Conservation (phyloP, 306 rosid genomes). For the Senna tora region DNA sequence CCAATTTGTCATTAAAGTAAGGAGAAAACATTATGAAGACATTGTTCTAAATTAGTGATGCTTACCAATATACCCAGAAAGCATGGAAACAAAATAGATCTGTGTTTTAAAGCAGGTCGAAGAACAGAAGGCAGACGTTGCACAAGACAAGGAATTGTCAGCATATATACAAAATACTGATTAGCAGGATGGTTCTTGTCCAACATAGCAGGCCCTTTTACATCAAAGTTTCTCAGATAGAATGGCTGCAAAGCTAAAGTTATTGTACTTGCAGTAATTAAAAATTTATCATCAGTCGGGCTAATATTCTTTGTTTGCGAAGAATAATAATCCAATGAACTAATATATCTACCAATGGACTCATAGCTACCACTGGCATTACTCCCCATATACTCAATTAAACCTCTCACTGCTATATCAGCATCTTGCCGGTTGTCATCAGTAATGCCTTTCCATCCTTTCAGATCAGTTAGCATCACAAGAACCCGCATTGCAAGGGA, state of each 20-base stretch:
- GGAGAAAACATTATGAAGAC: slow-evolving; percentile 17
- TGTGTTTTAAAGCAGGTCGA: slow-evolving; percentile 87
- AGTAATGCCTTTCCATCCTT: slow-evolving; percentile 75
- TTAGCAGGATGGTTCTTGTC: slow-evolving; percentile 62
- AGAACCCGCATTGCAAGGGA: slow-evolving; percentile 80
- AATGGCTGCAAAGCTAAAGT: slow-evolving; percentile 88
- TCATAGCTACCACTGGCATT: slow-evolving; percentile 67
- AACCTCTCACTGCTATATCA: slow-evolving; percentile 63
- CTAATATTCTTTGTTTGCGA: slow-evolving; percentile 36
- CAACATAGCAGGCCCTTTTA: slow-evolving; percentile 42
- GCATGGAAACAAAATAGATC: slow-evolving; percentile 76
- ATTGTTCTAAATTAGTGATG: slow-evolving; percentile 44
- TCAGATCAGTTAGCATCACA: slow-evolving; percentile 77
- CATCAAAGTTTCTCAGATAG: slow-evolving; percentile 51
- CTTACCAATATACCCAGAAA: slow-evolving; percentile 81
- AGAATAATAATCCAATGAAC: slow-evolving; percentile 55
- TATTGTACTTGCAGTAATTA: slow-evolving; percentile 84
- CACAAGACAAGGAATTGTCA: slow-evolving; percentile 81
- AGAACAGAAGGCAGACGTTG: slow-evolving; percentile 79
- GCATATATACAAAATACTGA: slow-evolving; percentile 60
- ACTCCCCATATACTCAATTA: slow-evolving; percentile 66
- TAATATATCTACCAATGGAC: slow-evolving; percentile 70
- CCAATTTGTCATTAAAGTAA: slow-evolving; percentile 22
- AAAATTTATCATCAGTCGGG: slow-evolving; percentile 63
- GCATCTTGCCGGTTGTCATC: slow-evolving; percentile 51